phyloP scores from a whole-genome alignment of 1,139 yeast genomes.

The Hyphopichia fennica region DNA sequence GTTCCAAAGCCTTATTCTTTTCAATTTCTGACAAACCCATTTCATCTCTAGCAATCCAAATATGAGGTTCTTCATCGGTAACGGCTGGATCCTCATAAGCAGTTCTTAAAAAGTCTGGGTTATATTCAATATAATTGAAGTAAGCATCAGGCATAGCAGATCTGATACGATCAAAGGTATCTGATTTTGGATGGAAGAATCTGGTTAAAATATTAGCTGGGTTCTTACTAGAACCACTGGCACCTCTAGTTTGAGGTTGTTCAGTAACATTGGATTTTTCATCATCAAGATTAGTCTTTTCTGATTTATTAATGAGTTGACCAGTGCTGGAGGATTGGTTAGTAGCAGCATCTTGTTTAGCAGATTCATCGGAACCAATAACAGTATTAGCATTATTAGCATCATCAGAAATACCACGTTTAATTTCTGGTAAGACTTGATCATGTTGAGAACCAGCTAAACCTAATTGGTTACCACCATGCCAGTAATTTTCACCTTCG shows the following conservation, averaged over 20 bases:
- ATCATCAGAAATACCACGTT: slow-evolving; percentile 3
- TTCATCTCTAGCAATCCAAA: slow-evolving; percentile 71
- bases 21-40: slow-evolving; percentile 67
- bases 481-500: slow-evolving; percentile 54
- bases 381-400: slow-evolving; percentile 9
- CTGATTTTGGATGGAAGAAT: slow-evolving; percentile 42
- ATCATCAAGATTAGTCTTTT: slow-evolving; percentile 3
- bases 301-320: slow-evolving; percentile 5
- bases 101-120: slow-evolving; percentile 37
- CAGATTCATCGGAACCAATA: slow-evolving; percentile 16
- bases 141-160: slow-evolving; percentile 38
- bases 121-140: slow-evolving; percentile 45
- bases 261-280: slow-evolving; percentile 3
- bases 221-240: slow-evolving; percentile 8
- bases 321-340: slow-evolving; percentile 15
- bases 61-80: slow-evolving; percentile 57
- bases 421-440: slow-evolving; percentile 23
- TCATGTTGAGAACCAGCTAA: slow-evolving; percentile 23
- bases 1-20: slow-evolving; percentile 55
- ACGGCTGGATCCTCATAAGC: slow-evolving; percentile 74
- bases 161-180: slow-evolving; percentile 40
- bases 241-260: slow-evolving; percentile 1
- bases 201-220: slow-evolving; percentile 32
- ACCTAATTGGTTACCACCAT: slow-evolving; percentile 46
- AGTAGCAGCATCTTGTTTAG: slow-evolving; percentile 15